Conservation (phyloP, 169 alveolate genomes). For the Neospora caninum region DNA sequence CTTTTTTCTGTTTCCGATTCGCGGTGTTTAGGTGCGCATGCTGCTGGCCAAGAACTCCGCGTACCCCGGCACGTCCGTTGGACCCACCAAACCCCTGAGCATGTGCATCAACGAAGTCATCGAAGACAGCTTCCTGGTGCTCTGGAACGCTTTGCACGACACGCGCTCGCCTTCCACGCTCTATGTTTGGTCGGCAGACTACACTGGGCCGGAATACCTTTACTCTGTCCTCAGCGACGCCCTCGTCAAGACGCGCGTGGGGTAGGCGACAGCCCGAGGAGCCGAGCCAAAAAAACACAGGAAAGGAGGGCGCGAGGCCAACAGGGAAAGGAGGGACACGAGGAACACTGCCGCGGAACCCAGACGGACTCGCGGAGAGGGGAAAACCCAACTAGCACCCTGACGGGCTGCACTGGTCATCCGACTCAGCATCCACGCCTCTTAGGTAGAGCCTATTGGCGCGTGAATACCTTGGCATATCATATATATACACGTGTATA, state of each 20-base stretch:
- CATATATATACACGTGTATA: too few species aligned
- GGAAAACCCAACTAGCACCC: too few species aligned
- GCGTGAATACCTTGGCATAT: too few species aligned
- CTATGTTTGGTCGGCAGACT: conserved; percentile 53
- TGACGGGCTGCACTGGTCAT: too few species aligned
- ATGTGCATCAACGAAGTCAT: conserved; percentile 55
- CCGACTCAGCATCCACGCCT: too few species aligned
- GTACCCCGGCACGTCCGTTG: conserved; percentile 6
- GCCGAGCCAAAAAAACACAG: not conserved
- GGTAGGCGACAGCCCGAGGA: conserved; percentile 18
- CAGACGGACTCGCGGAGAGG: not conserved
- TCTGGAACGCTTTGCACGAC: conserved; percentile 53
- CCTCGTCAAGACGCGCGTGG: conserved; percentile 47
- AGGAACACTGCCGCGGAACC: not conserved
- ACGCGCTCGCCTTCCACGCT: conserved; percentile 51
- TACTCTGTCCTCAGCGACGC: conserved; percentile 55
- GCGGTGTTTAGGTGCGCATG: conserved; percentile 13
- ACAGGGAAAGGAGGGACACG: not conserved
- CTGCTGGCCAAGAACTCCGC: conserved; percentile 21
- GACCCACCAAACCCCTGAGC: conserved; percentile 21
- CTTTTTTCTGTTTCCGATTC: too few species aligned
- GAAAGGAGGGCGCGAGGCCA: not conserved
- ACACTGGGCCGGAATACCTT: conserved; percentile 2
- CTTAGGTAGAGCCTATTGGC: too few species aligned
- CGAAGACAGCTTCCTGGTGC: conserved; percentile 66